A percentile compares a stretch with the other conserved stretches of the same genome.
phyloP scores from a whole-genome alignment of 2,329 filamentous ascomycete species.

The Hypocrella siamensis region DNA sequence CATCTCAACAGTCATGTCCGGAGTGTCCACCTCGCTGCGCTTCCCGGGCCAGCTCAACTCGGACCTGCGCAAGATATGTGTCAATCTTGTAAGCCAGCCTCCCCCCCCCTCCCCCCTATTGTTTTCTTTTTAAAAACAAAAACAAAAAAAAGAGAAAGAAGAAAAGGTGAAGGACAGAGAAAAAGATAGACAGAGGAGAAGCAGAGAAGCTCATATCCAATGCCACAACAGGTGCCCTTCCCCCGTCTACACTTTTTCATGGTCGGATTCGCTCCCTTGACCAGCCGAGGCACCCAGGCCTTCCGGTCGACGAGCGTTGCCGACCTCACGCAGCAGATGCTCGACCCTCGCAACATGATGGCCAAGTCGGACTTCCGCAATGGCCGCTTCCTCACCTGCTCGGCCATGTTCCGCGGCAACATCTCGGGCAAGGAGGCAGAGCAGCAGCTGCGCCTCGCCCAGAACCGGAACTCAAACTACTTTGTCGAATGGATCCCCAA shows the following conservation, averaged over 20 bases:
- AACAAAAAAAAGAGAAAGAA: no score
- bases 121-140: no score
- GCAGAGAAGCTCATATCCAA: no score
- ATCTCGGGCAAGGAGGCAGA: conserved; percentile 99
- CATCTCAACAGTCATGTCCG: conserved; percentile 98
- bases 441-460: conserved; percentile 99
- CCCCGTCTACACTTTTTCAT: conserved; percentile 99
- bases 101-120: no score
- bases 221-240: conserved; percentile 91
- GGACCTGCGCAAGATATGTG: conserved; percentile 95
- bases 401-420: conserved; percentile 98
- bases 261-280: conserved; percentile 97
- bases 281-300: conserved; percentile 65
- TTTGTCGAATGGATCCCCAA: conserved; percentile 99
- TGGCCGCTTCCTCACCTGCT: conserved; percentile 98
- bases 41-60: conserved; percentile 99
- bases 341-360: conserved; percentile 99
- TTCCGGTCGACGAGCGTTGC: conserved; percentile 97
- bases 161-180: neutral
- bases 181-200: neutral
- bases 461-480: conserved; percentile 99
- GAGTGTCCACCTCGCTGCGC: conserved; percentile 93
- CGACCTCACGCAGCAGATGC: conserved; percentile 99
- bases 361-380: conserved; percentile 99
- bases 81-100: conserved; percentile 56